Evolutionary conservation across 2,329 filamentous ascomycete genomes (phyloP).

Genomic region (Coniosporium tulheliwenetii): DNA sequence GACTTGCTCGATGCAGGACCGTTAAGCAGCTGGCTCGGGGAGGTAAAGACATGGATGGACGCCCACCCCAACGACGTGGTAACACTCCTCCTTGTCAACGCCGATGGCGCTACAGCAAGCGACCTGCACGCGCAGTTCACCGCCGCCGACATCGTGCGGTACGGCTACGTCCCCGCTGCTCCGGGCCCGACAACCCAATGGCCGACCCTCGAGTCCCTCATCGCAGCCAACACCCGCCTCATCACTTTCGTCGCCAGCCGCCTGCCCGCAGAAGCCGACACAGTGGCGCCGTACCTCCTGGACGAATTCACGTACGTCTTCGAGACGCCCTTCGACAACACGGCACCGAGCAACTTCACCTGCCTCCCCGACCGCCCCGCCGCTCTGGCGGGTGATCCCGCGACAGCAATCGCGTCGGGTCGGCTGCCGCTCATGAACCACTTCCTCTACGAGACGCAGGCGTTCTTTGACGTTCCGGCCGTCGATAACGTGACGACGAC

Average conservation of each 20-base stretch:
- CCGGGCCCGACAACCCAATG: conserved; percentile 34
- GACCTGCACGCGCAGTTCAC: conserved; percentile 41
- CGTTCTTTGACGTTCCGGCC: conserved; percentile 42
- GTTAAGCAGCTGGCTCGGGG: conserved; percentile 45
- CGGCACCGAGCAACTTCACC: conserved; percentile 47
- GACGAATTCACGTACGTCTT: conserved; percentile 53
- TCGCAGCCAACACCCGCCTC: conserved; percentile 46
- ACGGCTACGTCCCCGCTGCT: conserved; percentile 39
- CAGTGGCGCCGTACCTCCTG: conserved; percentile 40
- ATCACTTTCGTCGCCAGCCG: conserved; percentile 51
- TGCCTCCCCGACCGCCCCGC: conserved; percentile 55
- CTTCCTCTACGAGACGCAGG: conserved; percentile 49
- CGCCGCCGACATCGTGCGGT: conserved; percentile 41
- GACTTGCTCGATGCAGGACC: conserved; percentile 52
- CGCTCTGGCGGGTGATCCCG: conserved; percentile 28
- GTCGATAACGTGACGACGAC: conserved; percentile 44
- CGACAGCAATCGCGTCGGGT: conserved; percentile 37
- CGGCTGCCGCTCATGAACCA: conserved; percentile 66
- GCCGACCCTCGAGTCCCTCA: conserved; percentile 59
- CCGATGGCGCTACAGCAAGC: conserved; percentile 39
- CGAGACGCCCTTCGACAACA: conserved; percentile 56
- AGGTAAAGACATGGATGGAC: conserved; percentile 55
- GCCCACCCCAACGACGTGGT: conserved; percentile 58
- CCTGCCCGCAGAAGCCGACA: conserved; percentile 15
- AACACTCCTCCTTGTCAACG: conserved; percentile 59